Evolutionary conservation across 305 asterid species (phyloP).

Genomic region (Fraxinus paxiana): DNA sequence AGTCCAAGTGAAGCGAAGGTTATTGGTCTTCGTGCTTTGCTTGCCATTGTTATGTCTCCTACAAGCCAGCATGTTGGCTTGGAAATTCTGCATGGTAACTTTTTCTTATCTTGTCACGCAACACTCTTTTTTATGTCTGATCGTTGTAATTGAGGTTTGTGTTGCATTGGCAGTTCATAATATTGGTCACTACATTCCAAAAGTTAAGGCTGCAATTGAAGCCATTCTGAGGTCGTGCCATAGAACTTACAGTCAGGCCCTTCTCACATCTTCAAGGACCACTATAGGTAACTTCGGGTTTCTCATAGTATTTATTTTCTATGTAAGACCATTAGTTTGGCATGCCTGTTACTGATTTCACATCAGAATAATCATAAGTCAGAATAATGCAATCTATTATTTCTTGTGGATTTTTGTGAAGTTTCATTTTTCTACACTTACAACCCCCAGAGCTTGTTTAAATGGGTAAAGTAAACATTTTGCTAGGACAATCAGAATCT

Average conservation of each 20-base stretch:
- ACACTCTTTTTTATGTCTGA: constrained; percentile 21
- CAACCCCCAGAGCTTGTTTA: neutral
- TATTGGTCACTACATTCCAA: constrained; percentile 94
- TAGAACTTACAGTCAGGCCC: constrained; percentile 82
- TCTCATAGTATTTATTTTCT: constrained; percentile 20
- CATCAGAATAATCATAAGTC: neutral
- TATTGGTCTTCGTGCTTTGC: constrained; percentile 97
- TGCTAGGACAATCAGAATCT: neutral
- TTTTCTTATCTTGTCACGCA: constrained; percentile 21
- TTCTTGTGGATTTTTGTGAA: neutral
- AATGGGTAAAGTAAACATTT: neutral
- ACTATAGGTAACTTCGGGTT: constrained; percentile 58
- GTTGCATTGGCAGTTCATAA: constrained; percentile 66
- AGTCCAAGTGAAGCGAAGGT: constrained; percentile 97
- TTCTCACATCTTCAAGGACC: constrained; percentile 95
- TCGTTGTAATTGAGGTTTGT: constrained; percentile 19
- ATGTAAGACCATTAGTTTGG: constrained; percentile 6
- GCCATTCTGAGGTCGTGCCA: constrained; percentile 89
- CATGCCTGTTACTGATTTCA: constrained; percentile 8
- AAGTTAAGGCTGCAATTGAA: constrained; percentile 96
- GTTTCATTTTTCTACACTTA: neutral
- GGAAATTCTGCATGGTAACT: constrained; percentile 93
- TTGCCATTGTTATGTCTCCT: constrained; percentile 97
- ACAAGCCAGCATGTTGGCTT: constrained; percentile 89
- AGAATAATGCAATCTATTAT: neutral